These are phyloP conservation scores for Polygonum aviculare DNA, from an alignment of 148 eudicot genomes.

Conservation along the genomic window DNA sequence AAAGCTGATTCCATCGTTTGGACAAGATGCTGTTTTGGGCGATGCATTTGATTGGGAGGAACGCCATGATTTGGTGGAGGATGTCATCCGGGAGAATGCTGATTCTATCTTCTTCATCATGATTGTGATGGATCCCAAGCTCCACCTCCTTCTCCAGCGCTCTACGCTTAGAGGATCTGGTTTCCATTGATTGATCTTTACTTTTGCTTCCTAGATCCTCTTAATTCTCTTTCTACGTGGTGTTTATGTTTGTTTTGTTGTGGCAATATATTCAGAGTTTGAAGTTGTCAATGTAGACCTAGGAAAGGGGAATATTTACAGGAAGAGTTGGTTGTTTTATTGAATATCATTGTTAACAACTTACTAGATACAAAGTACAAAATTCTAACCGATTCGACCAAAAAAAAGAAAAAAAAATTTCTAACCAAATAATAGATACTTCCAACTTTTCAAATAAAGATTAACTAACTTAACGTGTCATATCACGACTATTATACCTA, in stretches of 20 bases:
- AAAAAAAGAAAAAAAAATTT: too few relatives aligned
- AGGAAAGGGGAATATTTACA: not conserved
- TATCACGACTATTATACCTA: too few relatives aligned
- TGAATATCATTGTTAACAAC: too few relatives aligned
- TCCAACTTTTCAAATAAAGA: too few relatives aligned
- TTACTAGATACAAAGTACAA: too few relatives aligned
- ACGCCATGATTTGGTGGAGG: conserved; percentile 37
- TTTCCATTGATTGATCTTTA: conserved; percentile 31
- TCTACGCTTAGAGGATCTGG: conserved; percentile 49
- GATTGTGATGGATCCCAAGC: too few relatives aligned
- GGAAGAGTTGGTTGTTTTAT: not conserved
- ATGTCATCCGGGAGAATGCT: conserved; percentile 54
- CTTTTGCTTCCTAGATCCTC: not conserved
- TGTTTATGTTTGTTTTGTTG: not conserved
- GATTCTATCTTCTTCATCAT: conserved; percentile 25
- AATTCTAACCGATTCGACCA: too few relatives aligned
- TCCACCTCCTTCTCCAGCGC: conserved; percentile 13
- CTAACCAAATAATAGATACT: too few relatives aligned
- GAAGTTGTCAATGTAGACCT: not conserved
- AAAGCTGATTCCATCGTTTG: conserved; percentile 35
- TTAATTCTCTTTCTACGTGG: too few relatives aligned
- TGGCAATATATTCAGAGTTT: not conserved
- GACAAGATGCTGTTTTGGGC: conserved; percentile 42
- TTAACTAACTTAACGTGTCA: too few relatives aligned
- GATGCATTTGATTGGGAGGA: conserved; percentile 37